These are phyloP conservation scores for Vitellaria paradoxa DNA, from an alignment of 179 eudicot species.

Conservation along the genomic window DNA sequence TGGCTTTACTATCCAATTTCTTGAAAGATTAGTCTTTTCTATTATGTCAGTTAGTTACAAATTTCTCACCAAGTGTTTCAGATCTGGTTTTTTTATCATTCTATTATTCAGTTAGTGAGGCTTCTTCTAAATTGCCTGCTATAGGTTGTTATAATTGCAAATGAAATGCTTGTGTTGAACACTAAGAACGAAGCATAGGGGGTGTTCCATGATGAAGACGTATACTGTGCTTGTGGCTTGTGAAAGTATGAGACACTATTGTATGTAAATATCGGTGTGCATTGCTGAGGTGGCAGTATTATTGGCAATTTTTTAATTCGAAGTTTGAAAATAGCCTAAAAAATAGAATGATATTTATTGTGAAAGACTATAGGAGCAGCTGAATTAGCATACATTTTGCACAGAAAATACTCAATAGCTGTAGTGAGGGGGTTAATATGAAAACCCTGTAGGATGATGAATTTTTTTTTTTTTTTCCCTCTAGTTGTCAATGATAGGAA, in stretches of 20 bases:
- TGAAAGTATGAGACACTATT: neutral
- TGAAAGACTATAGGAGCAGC: neutral
- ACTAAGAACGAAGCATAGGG: neutral
- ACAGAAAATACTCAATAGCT: no score
- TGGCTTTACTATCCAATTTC: neutral
- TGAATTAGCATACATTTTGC: neutral
- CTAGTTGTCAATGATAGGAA: neutral
- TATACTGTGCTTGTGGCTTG: neutral
- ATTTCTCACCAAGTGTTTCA: neutral
- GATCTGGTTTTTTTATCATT: neutral
- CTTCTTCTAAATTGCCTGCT: neutral
- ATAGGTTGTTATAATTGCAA: neutral
- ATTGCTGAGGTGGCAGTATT: slow-evolving; percentile 2
- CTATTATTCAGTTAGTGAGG: neutral
- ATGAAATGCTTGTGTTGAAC: neutral
- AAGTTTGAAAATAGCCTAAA: neutral
- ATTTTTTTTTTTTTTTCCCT: neutral
- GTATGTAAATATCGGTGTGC: neutral
- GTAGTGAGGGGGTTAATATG: neutral
- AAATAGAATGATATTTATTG: neutral
- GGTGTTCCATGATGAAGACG: neutral
- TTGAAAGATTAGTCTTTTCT: neutral
- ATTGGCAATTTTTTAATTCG: neutral
- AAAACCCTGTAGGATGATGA: neutral
- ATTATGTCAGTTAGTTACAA: neutral